These are phyloP conservation scores for Eimeria sp. DNA, from an alignment of 169 alveolate genomes.

Conservation along the genomic window DNA sequence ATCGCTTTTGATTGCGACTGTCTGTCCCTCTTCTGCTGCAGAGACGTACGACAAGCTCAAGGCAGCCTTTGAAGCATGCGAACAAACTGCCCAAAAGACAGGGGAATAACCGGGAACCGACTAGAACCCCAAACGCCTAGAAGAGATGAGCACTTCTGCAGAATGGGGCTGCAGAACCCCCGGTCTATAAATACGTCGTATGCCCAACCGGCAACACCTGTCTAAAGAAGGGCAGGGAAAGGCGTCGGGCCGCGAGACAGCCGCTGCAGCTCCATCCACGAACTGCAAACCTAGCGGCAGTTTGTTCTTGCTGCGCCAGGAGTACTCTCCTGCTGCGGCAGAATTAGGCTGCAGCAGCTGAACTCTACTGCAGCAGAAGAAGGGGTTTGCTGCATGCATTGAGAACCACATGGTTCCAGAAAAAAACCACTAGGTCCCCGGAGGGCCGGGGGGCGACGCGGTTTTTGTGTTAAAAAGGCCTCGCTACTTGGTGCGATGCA, in stretches of 20 bases:
- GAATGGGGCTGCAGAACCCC: background rate
- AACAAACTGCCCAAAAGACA: constrained; percentile 24
- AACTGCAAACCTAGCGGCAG: background rate
- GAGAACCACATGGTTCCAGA: background rate
- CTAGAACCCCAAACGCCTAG: background rate
- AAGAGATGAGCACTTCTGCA: background rate
- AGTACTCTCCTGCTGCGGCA: background rate
- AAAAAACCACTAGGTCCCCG: background rate
- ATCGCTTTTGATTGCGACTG: background rate
- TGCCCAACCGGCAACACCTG: background rate
- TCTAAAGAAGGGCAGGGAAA: background rate
- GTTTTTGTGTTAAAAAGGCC: background rate
- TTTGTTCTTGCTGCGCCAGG: background rate
- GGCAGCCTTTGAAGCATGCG: constrained; percentile 79
- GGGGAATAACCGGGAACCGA: background rate
- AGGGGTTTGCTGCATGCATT: background rate
- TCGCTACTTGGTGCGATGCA: background rate
- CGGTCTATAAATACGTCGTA: background rate
- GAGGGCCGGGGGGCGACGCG: background rate
- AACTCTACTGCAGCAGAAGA: background rate
- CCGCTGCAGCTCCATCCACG: background rate
- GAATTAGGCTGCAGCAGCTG: background rate
- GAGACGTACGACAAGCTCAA: constrained; percentile 81
- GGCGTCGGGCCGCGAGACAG: background rate
- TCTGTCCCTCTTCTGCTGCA: background rate